These are phyloP conservation scores for Spergularia bocconei DNA, from an alignment of 148 eudicot genomes.

Conservation along the genomic window DNA sequence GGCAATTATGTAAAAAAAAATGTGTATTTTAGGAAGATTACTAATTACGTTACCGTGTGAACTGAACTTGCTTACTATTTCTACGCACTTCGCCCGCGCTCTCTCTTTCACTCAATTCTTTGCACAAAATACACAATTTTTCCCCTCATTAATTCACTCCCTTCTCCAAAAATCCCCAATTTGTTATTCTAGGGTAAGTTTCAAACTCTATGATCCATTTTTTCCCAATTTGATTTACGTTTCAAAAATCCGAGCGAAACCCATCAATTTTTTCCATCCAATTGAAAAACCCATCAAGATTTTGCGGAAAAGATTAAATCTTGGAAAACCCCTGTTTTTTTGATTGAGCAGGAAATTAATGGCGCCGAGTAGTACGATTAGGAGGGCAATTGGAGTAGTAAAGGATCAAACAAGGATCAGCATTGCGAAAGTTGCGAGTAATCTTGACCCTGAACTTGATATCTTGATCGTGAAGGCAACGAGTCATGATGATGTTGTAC, in stretches of 20 bases:
- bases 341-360: constrained; percentile 4
- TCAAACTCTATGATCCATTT: not conserved
- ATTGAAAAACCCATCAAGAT: not conserved
- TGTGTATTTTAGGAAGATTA: no score
- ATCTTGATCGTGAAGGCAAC: constrained; percentile 57
- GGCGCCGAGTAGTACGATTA: constrained; percentile 28
- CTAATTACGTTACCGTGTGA: no score
- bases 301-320: not conserved
- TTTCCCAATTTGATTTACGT: not conserved
- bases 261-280: not conserved
- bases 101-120: not conserved
- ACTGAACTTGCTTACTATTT: no score
- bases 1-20: no score
- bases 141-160: not conserved
- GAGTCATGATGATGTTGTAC: constrained; percentile 41
- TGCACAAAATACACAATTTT: no score
- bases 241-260: not conserved
- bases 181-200: not conserved
- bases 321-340: constrained; percentile 13
- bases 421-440: constrained; percentile 50
- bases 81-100: no score
- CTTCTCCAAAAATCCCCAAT: not conserved
- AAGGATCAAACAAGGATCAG: constrained; percentile 55
- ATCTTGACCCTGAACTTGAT: constrained; percentile 45
- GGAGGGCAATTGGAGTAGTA: constrained; percentile 44